Base-by-base conservation (phyloP, 345 rosid genomes). In the Lumnitzera littorea region DNA sequence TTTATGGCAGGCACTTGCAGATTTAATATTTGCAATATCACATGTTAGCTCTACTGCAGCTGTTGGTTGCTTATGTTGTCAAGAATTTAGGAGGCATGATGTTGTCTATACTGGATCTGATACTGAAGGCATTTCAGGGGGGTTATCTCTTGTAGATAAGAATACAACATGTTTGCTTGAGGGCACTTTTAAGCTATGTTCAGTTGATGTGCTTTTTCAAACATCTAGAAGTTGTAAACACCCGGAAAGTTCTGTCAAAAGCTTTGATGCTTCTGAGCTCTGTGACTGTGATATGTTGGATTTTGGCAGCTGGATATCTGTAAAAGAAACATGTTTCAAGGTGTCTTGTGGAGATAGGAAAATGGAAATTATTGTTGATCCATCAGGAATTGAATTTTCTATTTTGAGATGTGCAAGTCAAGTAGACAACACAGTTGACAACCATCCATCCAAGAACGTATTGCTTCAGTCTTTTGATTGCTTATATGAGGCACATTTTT, bases 281-380 rank as follows among this genome's bases (percentile, higher is more conserved):
- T 67, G 65, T 59, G 77, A 17, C 16, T 48, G 66, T 67, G 55
- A 55, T 63, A 56, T 68, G 3, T 72, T 64, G 59, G 78, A 82
- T 64, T 78, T 62, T 58, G 89, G 85, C 68, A 66, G 87, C 46
- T 79, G 89, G 94, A 63, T 78, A 62, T 80, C 87, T 73, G 58
- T 82, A 67, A 75, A 64, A 67, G 72, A 67, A 72, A 67, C 66
- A 55, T 67, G 68, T 63, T 27, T 76, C 46, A 84, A 84, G 50
- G 36, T 84, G 53, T 67, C 70, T 62, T 84, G 62, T 58, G 88
- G 80, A 80, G 89, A 89, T 65, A 53, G 68, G 58, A 82, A 70
- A 68, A 47, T 77, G 54, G 76, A 76, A 63, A 52, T 78, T 63
- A 69, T 59, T 17, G 51, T 74, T 72, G 75, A 81, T 61, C 70